Evolutionary conservation across 2,329 filamentous ascomycete species (phyloP).

Genomic region (Colletotrichum acutatum): DNA sequence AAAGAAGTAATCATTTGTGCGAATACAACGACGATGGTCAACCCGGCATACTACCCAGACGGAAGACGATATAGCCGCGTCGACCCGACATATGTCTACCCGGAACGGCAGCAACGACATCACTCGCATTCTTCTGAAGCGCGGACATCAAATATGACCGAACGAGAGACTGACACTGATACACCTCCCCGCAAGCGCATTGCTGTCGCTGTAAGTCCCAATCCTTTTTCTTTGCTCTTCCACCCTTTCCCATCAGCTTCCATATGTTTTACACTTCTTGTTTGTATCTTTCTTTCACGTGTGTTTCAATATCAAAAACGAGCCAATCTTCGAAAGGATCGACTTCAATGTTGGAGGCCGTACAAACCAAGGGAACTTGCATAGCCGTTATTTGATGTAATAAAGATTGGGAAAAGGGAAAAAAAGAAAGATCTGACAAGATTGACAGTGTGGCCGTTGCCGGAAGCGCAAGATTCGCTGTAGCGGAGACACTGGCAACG

Average conservation of each 20-base stretch:
- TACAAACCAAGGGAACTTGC: slow-evolving; percentile 7
- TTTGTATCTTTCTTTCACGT: background rate
- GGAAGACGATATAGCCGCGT: slow-evolving; percentile 53
- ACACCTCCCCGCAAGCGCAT: slow-evolving; percentile 66
- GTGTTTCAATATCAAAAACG: background rate
- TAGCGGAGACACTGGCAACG: slow-evolving; percentile 83
- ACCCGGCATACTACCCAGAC: slow-evolving; percentile 52
- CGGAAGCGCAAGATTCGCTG: slow-evolving; percentile 95
- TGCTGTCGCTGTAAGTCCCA: slow-evolving; percentile 64
- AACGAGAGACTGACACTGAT: slow-evolving; percentile 54
- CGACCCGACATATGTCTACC: slow-evolving; percentile 49
- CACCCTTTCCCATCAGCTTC: background rate
- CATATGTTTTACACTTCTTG: slow-evolving; percentile 50
- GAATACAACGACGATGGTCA: slow-evolving; percentile 48
- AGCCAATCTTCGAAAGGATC: background rate
- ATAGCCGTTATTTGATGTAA: background rate
- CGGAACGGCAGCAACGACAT: slow-evolving; percentile 49
- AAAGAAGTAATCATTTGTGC: background rate
- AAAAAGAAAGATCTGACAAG: slow-evolving; percentile 28
- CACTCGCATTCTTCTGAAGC: slow-evolving; percentile 49
- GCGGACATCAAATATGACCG: slow-evolving; percentile 51
- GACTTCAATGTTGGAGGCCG: background rate
- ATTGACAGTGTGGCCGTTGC: slow-evolving; percentile 82
- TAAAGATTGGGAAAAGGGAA: background rate
- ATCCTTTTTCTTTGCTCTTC: background rate